Evolutionary conservation across 768 basidiomycete genomes (phyloP), one percentile per base, ranked within the genome.

Genomic region (Termitomyces sp.): DNA sequence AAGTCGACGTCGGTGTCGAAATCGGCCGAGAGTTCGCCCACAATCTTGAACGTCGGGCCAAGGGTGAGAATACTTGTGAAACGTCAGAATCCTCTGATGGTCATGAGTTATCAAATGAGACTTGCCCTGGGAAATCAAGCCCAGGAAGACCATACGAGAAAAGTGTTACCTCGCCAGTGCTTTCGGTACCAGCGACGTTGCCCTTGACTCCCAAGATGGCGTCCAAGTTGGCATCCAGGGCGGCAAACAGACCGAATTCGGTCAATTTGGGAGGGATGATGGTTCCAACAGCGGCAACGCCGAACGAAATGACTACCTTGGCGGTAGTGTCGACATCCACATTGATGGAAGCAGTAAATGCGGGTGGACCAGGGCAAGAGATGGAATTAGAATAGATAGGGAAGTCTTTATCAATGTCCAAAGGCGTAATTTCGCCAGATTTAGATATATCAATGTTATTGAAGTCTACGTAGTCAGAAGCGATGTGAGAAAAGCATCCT

Each of bases 181-280:
- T 37, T 3, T 11, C 16, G 16, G 35, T 16, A 16, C 35, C 35
- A 16, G 35, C 14, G 35, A 37, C 14, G 5, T 37, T 5, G 16
- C 35, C 35, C 35, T 37, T 16, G 16, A 37, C 16, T 37, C 41
- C 21, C 19, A 42, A 42, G 41, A 42, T 12, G 21, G 41, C 41
- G 19, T 42, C 41, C 10, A 42, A 21, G 8, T 71, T 62, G 0
- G 73, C 75, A 35, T 68, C 71, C 21, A 82, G 42, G 50, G 57
- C 73, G 62, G 68, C 63, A 32, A 70, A 65, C 27, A 76, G 46
- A 0, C 65, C 68, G 43, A 78, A 72, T 25, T 71, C 68, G 0
- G 63, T 60, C 2, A 80, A 55, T 31, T 72, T 66, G 0, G 77
- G 78, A 2, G 81, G 82, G 2, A 80, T 53, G 47, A 83, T 66